Base-by-base conservation (phyloP, 331 rosid genomes). In the Malus hybrid region DNA sequence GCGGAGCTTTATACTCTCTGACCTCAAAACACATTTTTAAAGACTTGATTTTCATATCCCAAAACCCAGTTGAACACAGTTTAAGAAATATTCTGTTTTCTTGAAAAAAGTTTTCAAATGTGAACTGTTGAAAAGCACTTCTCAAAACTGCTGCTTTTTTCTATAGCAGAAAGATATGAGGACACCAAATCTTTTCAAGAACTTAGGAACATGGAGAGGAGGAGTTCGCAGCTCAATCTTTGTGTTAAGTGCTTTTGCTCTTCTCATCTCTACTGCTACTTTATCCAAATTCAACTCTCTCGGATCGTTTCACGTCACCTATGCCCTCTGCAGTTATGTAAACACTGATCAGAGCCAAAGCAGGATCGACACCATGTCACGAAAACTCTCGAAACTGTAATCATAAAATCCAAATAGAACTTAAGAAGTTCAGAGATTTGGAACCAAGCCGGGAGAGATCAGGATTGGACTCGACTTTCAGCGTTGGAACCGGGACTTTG, bases 401-500 rank as follows among this genome's bases (percentile, higher is more conserved):
- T 85, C 52, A 80, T 24, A 85, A 84, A 80, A 84, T 89, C 79
- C 80, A 76, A 28, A 80, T 33, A 46, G 87, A 88, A 10, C 78
- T 90, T 32, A 70, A 82, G 9, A 72, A 42, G 42, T 77, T 88
- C 69, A 85, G 64, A 75, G 82, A 80, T 74, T 52, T 67, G 6
- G 52, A 70, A 29, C 39, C 60, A 87, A 87, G 82, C 83, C 85
- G 6, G 89, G 85, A 16, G 94, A 86, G 87, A 78, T 91, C 44
- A 80, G 92, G 79, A 86, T 89, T 39, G 93, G 94, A 18, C 78
- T 89, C 78, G 94, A 91, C 62, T 89, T 89, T 76, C 48, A 86
- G 97, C 28, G 85, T 91, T 12, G 97, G 97, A 73, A 91, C 97
- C 0, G 94, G 97, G 36, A 91, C 89, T 73, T 89, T 80, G 94